These are phyloP conservation scores for Lolium perenne DNA, from an alignment of 176 grass and related monocot species.

Conservation along the genomic window DNA sequence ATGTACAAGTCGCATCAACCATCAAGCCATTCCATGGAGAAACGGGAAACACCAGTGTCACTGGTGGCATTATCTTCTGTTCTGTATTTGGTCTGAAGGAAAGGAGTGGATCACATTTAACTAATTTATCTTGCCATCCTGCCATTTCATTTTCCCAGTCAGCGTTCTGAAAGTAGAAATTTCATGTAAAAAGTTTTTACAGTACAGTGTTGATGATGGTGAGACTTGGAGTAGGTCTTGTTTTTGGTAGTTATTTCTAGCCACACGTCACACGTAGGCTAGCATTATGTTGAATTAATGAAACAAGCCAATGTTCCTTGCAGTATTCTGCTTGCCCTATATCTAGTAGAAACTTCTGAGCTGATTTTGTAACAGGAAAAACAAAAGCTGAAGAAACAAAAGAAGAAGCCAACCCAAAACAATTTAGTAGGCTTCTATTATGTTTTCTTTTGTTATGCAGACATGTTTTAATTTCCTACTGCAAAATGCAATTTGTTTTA, in stretches of 20 bases:
- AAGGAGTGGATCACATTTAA: constrained; percentile 32
- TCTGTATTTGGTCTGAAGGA: constrained; percentile 41
- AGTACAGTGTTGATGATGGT: constrained; percentile 7
- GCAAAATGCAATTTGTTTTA: not conserved
- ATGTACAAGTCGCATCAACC: not conserved
- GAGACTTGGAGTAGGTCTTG: not conserved
- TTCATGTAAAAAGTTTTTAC: not conserved
- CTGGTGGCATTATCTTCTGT: not conserved
- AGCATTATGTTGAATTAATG: constrained; percentile 5
- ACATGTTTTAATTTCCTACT: not conserved
- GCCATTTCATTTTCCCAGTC: not conserved
- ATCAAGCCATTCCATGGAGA: not conserved
- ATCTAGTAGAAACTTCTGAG: not conserved
- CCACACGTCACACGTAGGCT: not conserved
- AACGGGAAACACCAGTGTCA: not conserved
- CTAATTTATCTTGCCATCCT: constrained; percentile 2
- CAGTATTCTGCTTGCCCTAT: not conserved
- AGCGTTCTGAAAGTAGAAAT: not conserved
- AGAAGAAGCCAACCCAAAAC: not conserved
- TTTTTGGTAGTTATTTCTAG: constrained; percentile 9
- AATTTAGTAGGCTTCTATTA: not conserved
- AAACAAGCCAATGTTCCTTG: not conserved
- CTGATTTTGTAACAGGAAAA: not conserved
- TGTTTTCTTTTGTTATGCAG: not conserved
- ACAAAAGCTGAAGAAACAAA: not conserved